These are phyloP conservation scores for Berberis vulgaris DNA, from an alignment of 164 flowering plant genomes.

Conservation along the genomic window DNA sequence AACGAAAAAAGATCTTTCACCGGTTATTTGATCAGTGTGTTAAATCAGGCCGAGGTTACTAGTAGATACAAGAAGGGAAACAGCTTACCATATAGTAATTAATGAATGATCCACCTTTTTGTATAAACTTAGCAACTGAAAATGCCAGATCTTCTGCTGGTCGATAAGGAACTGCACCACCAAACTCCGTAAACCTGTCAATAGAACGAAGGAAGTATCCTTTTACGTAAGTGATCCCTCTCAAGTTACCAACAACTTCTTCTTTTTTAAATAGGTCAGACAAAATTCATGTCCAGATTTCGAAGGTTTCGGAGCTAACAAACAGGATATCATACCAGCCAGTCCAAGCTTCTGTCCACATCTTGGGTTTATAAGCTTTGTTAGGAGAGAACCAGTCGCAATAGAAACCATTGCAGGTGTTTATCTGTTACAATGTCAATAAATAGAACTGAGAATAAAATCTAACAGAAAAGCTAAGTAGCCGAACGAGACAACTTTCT, in stretches of 20 bases:
- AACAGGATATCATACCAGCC: conserved; percentile 56
- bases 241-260: background rate
- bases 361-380: conserved; percentile 85
- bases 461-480: background rate
- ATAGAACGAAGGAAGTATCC: background rate
- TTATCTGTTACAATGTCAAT: conserved; percentile 47
- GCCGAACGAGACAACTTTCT: too few species aligned
- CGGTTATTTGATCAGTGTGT: too few species aligned
- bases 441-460: background rate
- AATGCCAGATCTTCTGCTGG: conserved; percentile 96
- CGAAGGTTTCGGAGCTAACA: background rate
- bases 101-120: conserved; percentile 86
- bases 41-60: too few species aligned
- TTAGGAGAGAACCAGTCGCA: conserved; percentile 96
- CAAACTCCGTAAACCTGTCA: conserved; percentile 86
- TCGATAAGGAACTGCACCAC: conserved; percentile 82
- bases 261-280: background rate
- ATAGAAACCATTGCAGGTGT: conserved; percentile 95
- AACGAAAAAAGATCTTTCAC: background rate
- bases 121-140: conserved; percentile 89
- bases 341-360: conserved; percentile 99
- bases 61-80: background rate
- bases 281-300: background rate
- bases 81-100: conserved; percentile 88
- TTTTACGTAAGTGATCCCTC: background rate